These are phyloP conservation scores for Globisporangium rhizosaccharum DNA, from an alignment of 352 stramenopile genomes.

Conservation along the genomic window DNA sequence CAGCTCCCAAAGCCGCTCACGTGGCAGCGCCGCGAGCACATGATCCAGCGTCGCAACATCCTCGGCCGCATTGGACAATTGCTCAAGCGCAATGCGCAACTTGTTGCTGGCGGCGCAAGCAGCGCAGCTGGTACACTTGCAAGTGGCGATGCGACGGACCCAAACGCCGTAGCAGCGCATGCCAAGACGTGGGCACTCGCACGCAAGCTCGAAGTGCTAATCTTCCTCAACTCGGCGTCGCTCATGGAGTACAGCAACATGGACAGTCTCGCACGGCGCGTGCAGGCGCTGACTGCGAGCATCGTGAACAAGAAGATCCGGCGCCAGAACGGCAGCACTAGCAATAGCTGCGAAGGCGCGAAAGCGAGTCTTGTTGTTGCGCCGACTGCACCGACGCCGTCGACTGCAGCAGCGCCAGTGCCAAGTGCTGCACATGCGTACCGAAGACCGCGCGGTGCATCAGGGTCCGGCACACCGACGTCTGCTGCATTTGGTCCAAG, in stretches of 20 bases:
- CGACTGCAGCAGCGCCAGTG: no score
- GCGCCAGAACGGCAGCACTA: conserved; percentile 22
- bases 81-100: conserved; percentile 49
- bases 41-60: conserved; percentile 60
- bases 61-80: conserved; percentile 61
- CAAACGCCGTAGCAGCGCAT: conserved; percentile 14
- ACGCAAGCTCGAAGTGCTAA: conserved; percentile 76
- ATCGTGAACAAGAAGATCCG: conserved; percentile 87
- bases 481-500: not conserved
- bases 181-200: conserved; percentile 67
- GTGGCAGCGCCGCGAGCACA: conserved; percentile 73
- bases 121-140: not conserved
- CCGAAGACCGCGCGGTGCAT: not conserved
- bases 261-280: conserved; percentile 67
- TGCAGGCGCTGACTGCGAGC: conserved; percentile 70
- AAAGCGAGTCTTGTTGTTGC: no score
- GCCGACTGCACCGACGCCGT: no score
- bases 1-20: conserved; percentile 73
- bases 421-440: not conserved
- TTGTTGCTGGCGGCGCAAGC: conserved; percentile 13
- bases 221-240: conserved; percentile 80
- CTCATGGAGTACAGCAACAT: conserved; percentile 78
- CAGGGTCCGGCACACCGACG: not conserved
- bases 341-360: not conserved
- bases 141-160: not conserved